Conservation (phyloP, 495 filamentous ascomycete genomes). For the Aspergillus haitiensis region DNA sequence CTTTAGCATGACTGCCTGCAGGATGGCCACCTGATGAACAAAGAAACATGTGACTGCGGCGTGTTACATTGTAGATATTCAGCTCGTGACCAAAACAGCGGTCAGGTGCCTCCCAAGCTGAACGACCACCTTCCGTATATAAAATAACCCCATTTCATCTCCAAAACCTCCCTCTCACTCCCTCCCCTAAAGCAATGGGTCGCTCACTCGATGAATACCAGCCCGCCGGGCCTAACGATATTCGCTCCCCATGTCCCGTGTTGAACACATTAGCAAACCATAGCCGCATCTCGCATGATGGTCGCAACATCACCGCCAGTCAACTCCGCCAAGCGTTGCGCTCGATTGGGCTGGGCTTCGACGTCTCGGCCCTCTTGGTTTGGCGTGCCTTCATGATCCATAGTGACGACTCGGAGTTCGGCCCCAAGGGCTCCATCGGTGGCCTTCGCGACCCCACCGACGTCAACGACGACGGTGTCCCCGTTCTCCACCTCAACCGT, state of each 20-base stretch:
- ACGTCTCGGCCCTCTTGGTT: neutral
- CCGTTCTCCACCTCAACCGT: neutral
- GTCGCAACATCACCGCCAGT: neutral
- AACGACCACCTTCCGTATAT: too few species aligned
- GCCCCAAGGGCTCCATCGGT: neutral
- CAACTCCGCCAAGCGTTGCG: neutral
- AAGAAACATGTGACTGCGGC: too few species aligned
- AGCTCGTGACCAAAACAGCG: too few species aligned
- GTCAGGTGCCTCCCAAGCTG: too few species aligned
- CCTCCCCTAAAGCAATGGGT: too few species aligned
- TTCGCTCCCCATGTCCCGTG: neutral
- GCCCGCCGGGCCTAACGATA: neutral
- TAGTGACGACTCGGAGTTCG: neutral
- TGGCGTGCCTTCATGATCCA: neutral
- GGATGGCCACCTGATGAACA: too few species aligned
- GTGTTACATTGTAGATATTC: too few species aligned
- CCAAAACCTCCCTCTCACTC: too few species aligned
- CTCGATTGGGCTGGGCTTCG: neutral
- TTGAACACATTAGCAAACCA: neutral
- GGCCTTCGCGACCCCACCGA: neutral
- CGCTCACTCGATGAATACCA: neutral
- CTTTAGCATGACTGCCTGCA: too few species aligned
- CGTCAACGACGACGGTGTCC: neutral
- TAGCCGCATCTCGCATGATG: neutral
- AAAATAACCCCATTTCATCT: too few species aligned